Evolutionary conservation across 148 eudicot genomes (phyloP).

Genomic region (Fagopyrum esculentum): DNA sequence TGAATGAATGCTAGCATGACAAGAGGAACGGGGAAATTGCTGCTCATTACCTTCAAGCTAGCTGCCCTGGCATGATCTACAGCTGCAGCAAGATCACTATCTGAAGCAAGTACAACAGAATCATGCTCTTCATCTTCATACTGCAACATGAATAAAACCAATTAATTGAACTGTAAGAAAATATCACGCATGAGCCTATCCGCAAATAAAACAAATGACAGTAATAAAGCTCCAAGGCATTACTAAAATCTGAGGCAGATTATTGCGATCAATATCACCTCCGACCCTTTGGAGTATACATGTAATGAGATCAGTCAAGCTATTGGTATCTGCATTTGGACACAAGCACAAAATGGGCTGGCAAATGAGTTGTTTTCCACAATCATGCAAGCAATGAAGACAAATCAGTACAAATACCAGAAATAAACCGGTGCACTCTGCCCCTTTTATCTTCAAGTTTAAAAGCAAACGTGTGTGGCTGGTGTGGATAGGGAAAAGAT

Average conservation of each 20-base stretch:
- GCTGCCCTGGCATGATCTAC: conserved; percentile 85
- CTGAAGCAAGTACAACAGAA: conserved; percentile 75
- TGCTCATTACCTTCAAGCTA: conserved; percentile 75
- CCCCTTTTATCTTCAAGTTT: conserved; percentile 83
- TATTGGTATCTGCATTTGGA: conserved; percentile 48
- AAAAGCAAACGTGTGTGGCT: conserved; percentile 50
- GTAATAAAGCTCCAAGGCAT: background rate
- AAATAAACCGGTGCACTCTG: conserved; percentile 82
- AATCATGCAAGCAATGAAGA: background rate
- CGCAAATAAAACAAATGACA: too few species aligned
- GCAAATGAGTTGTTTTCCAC: background rate
- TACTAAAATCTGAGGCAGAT: conserved; percentile 85
- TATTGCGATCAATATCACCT: conserved; percentile 71
- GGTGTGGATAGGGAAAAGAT: conserved; percentile 34
- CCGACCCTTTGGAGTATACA: conserved; percentile 91
- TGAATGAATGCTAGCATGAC: background rate
- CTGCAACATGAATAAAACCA: conserved; percentile 26
- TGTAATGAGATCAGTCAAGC: conserved; percentile 65
- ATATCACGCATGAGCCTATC: background rate
- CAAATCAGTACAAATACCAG: conserved; percentile 39
- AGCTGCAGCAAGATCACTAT: conserved; percentile 90
- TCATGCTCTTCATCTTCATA: conserved; percentile 97
- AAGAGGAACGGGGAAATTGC: background rate
- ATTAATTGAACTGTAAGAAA: conserved; percentile 2
- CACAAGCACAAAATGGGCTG: background rate